These are phyloP conservation scores for Aplosporella prunicola DNA, from an alignment of 2,329 filamentous ascomycete species.

Conservation along the genomic window DNA sequence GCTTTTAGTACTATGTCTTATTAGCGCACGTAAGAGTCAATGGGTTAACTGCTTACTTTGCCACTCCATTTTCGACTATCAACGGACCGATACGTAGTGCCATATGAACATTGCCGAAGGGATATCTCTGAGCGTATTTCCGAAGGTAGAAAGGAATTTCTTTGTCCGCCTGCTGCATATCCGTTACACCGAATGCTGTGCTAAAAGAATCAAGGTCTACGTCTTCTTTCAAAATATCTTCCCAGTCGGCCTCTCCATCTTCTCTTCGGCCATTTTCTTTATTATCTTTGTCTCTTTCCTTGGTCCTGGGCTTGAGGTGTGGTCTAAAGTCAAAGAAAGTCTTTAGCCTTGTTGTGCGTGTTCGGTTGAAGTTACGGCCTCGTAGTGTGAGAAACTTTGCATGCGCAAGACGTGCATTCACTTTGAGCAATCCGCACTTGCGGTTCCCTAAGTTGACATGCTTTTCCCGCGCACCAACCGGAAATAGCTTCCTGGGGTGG, in stretches of 20 bases:
- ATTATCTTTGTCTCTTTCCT: not conserved
- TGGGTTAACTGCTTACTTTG: slow-evolving; percentile 22
- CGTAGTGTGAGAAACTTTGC: slow-evolving; percentile 1
- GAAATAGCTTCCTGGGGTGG: not conserved
- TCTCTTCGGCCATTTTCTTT: not conserved
- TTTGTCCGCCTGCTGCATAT: slow-evolving; percentile 13
- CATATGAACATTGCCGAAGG: slow-evolving; percentile 34
- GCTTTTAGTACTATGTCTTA: not conserved
- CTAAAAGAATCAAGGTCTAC: no score
- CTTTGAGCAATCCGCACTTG: not conserved
- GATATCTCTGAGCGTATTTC: slow-evolving; percentile 24
- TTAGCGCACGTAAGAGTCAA: not conserved
- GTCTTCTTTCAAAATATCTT: no score
- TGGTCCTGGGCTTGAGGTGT: no score
- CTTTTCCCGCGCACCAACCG: not conserved
- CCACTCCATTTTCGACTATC: slow-evolving; percentile 32
- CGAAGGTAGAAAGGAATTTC: slow-evolving; percentile 25
- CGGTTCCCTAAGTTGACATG: not conserved
- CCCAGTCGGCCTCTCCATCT: not conserved
- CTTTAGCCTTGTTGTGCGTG: not conserved
- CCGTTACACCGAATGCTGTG: slow-evolving; percentile 6
- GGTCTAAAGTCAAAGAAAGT: not conserved
- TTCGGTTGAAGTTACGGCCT: not conserved
- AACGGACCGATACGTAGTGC: slow-evolving; percentile 32
- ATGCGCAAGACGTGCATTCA: not conserved